phyloP scores from a whole-genome alignment of 768 basidiomycete genomes.

The Macrolepiota fuliginosa region DNA sequence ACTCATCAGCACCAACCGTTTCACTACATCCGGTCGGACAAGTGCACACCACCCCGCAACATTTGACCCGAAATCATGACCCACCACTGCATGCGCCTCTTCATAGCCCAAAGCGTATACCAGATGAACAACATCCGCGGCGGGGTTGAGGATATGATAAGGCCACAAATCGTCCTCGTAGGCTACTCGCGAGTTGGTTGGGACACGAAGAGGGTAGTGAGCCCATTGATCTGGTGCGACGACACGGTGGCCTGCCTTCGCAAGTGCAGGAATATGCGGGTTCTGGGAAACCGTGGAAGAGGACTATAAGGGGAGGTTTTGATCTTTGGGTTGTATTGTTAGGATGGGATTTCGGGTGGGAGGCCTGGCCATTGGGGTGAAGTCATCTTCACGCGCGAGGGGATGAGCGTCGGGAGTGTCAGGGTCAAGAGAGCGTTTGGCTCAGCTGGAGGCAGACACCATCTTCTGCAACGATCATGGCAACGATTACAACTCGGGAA shows the following conservation, averaged over 20 bases:
- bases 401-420: not conserved
- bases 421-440: not conserved
- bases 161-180: constrained; percentile 51
- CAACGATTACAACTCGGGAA: not conserved
- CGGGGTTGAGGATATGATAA: constrained; percentile 49
- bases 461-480: not conserved
- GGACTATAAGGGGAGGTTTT: constrained; percentile 45
- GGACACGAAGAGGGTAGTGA: constrained; percentile 20
- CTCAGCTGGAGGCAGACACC: not conserved
- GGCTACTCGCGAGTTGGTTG: constrained; percentile 17
- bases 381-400: not conserved
- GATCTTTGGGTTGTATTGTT: constrained; percentile 7
- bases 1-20: constrained; percentile 57
- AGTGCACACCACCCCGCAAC: constrained; percentile 54
- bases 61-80: constrained; percentile 59
- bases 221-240: constrained; percentile 61
- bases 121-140: constrained; percentile 49
- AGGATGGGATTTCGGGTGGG: constrained; percentile 32
- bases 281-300: constrained; percentile 69
- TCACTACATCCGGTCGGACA: constrained; percentile 55
- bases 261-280: constrained; percentile 61
- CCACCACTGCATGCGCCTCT: constrained; percentile 46
- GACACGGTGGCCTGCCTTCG: constrained; percentile 52
- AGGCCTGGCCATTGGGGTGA: constrained; percentile 13
- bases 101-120: constrained; percentile 49